Percentiles rank a stretch among this genome's conserved stretches.
These are phyloP conservation scores for Actinomortierella ambigua DNA, from an alignment of 371 early-diverging fungal species.

Conservation along the genomic window DNA sequence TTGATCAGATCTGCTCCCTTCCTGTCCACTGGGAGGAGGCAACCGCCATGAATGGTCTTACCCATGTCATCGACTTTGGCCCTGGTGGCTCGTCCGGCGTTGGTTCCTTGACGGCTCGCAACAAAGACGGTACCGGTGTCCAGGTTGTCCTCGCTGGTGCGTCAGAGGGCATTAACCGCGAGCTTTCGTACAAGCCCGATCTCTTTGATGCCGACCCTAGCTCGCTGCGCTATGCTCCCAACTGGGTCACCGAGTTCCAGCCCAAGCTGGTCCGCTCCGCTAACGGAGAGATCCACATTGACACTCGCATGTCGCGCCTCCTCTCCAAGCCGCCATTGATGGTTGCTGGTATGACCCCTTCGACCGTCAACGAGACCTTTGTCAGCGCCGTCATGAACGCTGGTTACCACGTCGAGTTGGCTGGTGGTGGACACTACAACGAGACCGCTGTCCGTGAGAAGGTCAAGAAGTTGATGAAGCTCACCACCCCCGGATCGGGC, in stretches of 20 bases:
- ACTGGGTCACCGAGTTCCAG: conserved; percentile 91
- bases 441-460: conserved; percentile 82
- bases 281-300: conserved; percentile 83
- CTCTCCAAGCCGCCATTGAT: conserved; percentile 89
- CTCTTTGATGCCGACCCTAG: conserved; percentile 81
- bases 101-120: conserved; percentile 87
- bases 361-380: conserved; percentile 78
- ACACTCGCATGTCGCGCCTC: conserved; percentile 88
- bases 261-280: conserved; percentile 72
- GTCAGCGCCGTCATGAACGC: conserved; percentile 91
- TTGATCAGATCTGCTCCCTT: conserved; percentile 79
- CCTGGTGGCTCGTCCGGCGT: conserved; percentile 92
- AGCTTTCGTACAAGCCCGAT: conserved; percentile 83
- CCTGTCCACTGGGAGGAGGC: conserved; percentile 93
- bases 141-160: conserved; percentile 83
- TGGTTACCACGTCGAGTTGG: conserved; percentile 93
- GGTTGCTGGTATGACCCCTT: conserved; percentile 94
- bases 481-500: conserved; percentile 85
- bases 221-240: conserved; percentile 84
- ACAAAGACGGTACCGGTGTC: conserved; percentile 96
- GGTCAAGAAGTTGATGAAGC: conserved; percentile 78
- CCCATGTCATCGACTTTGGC: conserved; percentile 94
- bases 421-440: conserved; percentile 96
- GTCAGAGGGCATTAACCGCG: conserved; percentile 65
- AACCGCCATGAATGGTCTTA: conserved; percentile 69